Evolutionary conservation across 2,329 filamentous ascomycete genomes (phyloP).

Genomic region (Arthroderma uncinatum): DNA sequence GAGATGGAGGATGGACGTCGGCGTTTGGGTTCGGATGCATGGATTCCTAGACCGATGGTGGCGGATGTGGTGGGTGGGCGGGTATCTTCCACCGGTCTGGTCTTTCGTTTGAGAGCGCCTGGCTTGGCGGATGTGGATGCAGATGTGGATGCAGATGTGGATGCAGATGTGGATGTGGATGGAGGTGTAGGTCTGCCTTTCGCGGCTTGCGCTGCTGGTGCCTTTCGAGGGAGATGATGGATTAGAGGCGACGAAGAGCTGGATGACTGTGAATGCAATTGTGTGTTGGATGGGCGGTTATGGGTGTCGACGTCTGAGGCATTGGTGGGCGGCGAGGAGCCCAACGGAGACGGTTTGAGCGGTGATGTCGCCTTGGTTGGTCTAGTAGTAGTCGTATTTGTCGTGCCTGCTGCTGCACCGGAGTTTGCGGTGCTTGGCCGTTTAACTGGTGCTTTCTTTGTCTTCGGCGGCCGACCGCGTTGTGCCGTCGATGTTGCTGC

Average conservation of each 20-base stretch:
- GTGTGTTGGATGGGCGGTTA: conserved; percentile 30
- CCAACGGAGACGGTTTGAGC: conserved; percentile 51
- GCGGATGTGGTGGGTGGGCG: neutral
- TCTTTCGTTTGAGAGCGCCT: conserved; percentile 34
- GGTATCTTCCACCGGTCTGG: conserved; percentile 21
- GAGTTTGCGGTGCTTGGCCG: conserved; percentile 20
- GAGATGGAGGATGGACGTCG: conserved; percentile 28
- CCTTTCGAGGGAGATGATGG: conserved; percentile 23
- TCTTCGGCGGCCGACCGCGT: conserved; percentile 2
- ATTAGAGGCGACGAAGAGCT: conserved; percentile 39
- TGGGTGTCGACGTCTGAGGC: conserved; percentile 46
- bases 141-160: conserved; percentile 14
- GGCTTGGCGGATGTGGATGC: conserved; percentile 19
- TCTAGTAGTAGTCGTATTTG: conserved; percentile 24
- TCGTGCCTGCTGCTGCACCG: conserved; percentile 24
- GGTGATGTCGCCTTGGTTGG: conserved; percentile 39
- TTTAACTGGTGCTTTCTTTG: conserved; percentile 4
- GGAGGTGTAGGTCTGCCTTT: conserved; percentile 17
- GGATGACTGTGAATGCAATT: conserved; percentile 28
- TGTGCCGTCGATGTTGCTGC: conserved; percentile 3
- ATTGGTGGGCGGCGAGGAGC: conserved; percentile 50
- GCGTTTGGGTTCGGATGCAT: conserved; percentile 18
- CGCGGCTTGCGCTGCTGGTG: neutral
- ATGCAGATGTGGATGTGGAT: conserved; percentile 14
- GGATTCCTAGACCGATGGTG: conserved; percentile 17